phyloP scores from a whole-genome alignment of 2,329 filamentous ascomycete species.

The Alternaria hordeiaustralica region DNA sequence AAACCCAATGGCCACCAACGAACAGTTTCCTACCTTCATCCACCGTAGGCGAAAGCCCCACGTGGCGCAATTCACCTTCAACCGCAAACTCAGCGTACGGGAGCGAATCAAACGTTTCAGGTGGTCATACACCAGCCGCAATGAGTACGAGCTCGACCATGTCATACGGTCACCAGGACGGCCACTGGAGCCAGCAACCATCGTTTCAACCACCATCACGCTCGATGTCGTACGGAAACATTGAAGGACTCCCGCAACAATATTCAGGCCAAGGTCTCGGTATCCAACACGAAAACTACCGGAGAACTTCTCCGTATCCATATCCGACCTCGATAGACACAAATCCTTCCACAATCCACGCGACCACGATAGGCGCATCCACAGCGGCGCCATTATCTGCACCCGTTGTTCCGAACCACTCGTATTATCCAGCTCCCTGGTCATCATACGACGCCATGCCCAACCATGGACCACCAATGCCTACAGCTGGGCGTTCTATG shows the following conservation, averaged over 20 bases:
- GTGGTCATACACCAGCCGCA: constrained; percentile 42
- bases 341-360: constrained; percentile 29
- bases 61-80: constrained; percentile 46
- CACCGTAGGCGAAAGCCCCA: constrained; percentile 43
- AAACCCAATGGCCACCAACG: constrained; percentile 46
- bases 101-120: constrained; percentile 45
- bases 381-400: constrained; percentile 44
- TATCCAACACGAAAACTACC: constrained; percentile 41
- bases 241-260: constrained; percentile 45
- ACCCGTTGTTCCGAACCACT: constrained; percentile 40
- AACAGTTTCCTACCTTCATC: constrained; percentile 44
- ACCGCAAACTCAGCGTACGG: constrained; percentile 45
- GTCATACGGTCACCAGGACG: constrained; percentile 43
- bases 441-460: constrained; percentile 35
- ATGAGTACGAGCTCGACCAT: constrained; percentile 47
- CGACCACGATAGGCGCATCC: constrained; percentile 33
- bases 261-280: constrained; percentile 40
- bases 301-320: constrained; percentile 43
- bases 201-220: constrained; percentile 41
- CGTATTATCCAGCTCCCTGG: constrained; percentile 42
- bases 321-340: constrained; percentile 46
- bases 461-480: constrained; percentile 35
- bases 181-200: constrained; percentile 38
- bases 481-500: constrained; percentile 40
- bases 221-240: constrained; percentile 51